Conservation (phyloP, 257 asterid genomes). For the Nicotiana benthamiana region DNA sequence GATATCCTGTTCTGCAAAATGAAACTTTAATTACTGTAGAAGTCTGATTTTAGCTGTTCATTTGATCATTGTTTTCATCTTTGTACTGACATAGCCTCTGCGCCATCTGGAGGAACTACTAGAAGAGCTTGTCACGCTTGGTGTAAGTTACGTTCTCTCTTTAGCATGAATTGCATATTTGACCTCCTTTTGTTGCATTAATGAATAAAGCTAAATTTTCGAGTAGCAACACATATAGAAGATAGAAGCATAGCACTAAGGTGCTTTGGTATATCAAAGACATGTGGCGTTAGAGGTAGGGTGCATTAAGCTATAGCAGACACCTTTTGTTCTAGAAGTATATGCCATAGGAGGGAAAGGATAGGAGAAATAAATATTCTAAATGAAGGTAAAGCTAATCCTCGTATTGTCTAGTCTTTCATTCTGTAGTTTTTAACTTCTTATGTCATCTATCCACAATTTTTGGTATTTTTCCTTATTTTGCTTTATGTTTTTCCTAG, state of each 20-base stretch:
- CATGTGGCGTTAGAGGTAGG: neutral
- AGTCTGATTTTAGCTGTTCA: neutral
- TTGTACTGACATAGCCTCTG: conserved; percentile 51
- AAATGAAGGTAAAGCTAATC: neutral
- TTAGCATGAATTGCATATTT: neutral
- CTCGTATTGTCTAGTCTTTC: neutral
- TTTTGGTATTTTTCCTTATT: neutral
- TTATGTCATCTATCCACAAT: neutral
- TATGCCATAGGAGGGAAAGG: neutral
- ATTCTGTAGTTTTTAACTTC: neutral
- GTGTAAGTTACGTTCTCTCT: conserved; percentile 43
- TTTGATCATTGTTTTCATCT: neutral
- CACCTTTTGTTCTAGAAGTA: neutral
- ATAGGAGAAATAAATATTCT: neutral
- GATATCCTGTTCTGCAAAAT: neutral
- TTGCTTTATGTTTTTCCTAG: neutral
- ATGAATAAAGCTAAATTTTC: neutral
- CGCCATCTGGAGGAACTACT: conserved; percentile 89
- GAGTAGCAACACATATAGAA: neutral
- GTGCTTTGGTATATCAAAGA: neutral
- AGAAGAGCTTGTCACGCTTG: conserved; percentile 69
- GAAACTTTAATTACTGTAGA: neutral
- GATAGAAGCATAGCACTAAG: neutral
- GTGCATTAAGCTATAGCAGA: neutral
- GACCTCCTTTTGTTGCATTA: neutral